Evolutionary conservation across 2,329 filamentous ascomycete species (phyloP), one percentile per base, ranked within the genome.

Genomic region (Alternaria panax): DNA sequence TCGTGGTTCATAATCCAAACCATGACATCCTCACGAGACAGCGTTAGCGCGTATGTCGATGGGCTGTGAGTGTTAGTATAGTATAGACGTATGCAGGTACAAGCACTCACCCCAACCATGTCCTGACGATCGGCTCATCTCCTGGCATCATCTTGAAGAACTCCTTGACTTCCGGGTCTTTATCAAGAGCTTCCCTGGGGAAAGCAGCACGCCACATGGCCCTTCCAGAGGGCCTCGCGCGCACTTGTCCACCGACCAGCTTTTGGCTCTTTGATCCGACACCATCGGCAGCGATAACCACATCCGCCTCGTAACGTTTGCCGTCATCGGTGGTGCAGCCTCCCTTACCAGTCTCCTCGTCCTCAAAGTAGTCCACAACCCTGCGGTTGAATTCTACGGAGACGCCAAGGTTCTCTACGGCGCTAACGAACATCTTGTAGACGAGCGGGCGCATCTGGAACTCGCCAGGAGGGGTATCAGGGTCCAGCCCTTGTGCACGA

Each of bases 361-460:
- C 78, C 62, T 82, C 80, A 47, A 76, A 80, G 68, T 82, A 82
- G 48, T 82, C 80, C 11, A 80, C 73, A 18, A 83, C 78, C 30
- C 72, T 73, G 41, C 71, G 68, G 46, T 79, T 77, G 71, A 80
- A 82, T 52, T 81, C 75, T 30, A 82, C 75, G 14, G 75, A 74
- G 11, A 82, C 75, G 24, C 79, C 80, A 2, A 81, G 74, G 56
- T 76, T 79, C 65, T 83, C 77, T 24, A 85, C 80, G 52, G 84
- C 80, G 54, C 74, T 77, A 14, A 85, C 79, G 60, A 85, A 84
- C 83, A 86, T 86, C 68, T 81, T 80, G 74, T 86, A 86, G 16
- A 86, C 80, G 3, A 85, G 78, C 5, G 83, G 84, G 14, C 84
- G 81, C 81, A 86, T 85, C 68, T 86, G 84, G 69, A 86, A 86